phyloP scores from a whole-genome alignment of 805 yeast genomes.

The Cyberlindnera suaveolens region DNA sequence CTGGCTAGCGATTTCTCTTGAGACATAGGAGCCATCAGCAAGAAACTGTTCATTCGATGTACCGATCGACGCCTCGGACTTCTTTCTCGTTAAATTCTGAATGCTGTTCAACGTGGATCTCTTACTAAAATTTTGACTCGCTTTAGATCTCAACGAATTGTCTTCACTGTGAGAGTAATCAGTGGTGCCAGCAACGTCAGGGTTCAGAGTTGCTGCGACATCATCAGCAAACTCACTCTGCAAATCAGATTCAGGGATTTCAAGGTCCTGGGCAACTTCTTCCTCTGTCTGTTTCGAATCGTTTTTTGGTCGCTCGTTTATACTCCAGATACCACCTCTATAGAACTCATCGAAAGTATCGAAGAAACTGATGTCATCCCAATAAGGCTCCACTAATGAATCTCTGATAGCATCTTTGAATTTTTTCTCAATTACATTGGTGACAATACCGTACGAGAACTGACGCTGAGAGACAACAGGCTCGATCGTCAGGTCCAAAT shows the following conservation, averaged over 20 bases:
- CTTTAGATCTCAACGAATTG: slow-evolving; percentile 12
- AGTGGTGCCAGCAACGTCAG: neutral
- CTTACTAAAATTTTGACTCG: neutral
- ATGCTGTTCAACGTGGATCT: slow-evolving; percentile 6
- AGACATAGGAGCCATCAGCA: slow-evolving; percentile 24
- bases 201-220: neutral
- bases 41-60: slow-evolving; percentile 25
- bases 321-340: slow-evolving; percentile 93
- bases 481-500: slow-evolving; percentile 67
- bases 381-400: slow-evolving; percentile 74
- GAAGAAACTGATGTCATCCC: slow-evolving; percentile 81
- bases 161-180: slow-evolving; percentile 6
- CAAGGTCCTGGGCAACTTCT: neutral
- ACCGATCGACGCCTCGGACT: slow-evolving; percentile 18
- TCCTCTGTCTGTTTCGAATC: slow-evolving; percentile 5
- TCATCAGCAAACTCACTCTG: neutral
- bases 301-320: slow-evolving; percentile 20
- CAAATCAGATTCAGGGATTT: neutral
- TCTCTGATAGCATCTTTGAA: slow-evolving; percentile 75
- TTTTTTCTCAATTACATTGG: slow-evolving; percentile 71
- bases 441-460: slow-evolving; percentile 69
- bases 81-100: slow-evolving; percentile 5
- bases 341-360: slow-evolving; percentile 61
- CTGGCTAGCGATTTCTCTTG: slow-evolving; percentile 6
- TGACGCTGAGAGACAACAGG: slow-evolving; percentile 88